Percentiles rank a stretch among this genome's conserved stretches.
These are phyloP conservation scores for Cladophialophora immunda DNA, from an alignment of 2,329 filamentous ascomycete species.

Conservation along the genomic window DNA sequence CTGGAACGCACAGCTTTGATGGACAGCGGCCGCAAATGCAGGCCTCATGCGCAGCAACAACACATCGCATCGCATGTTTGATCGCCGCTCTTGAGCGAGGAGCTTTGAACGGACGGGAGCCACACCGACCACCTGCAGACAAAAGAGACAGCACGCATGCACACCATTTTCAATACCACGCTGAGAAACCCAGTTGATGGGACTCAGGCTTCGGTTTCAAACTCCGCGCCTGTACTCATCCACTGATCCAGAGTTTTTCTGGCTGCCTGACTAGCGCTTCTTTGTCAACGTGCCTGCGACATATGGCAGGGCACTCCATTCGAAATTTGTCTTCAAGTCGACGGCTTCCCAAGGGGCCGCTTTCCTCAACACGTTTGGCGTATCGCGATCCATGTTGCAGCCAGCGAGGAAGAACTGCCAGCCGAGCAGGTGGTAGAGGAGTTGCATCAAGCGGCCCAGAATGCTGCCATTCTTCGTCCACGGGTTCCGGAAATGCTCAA, in stretches of 20 bases:
- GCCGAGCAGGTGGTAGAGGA: constrained; percentile 54
- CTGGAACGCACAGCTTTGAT: not conserved
- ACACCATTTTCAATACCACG: not conserved
- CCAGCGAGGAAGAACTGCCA: constrained; percentile 64
- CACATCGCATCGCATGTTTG: not conserved
- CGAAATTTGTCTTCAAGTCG: constrained; percentile 55
- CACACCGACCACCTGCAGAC: not conserved
- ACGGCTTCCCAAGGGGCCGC: constrained; percentile 60
- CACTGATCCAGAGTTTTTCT: not conserved
- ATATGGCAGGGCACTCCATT: constrained; percentile 51
- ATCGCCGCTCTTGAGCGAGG: not conserved
- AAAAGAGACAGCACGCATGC: not conserved
- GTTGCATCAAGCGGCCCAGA: constrained; percentile 56
- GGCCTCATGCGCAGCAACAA: not conserved
- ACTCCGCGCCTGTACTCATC: not conserved
- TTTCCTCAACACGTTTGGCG: constrained; percentile 52
- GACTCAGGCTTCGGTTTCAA: not conserved
- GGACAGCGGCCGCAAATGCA: not conserved
- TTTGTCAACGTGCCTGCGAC: constrained; percentile 53
- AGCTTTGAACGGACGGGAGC: not conserved
- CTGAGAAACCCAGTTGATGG: constrained; percentile 1
- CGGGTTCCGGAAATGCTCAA: constrained; percentile 64
- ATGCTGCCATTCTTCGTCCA: constrained; percentile 59
- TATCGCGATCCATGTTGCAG: constrained; percentile 62
- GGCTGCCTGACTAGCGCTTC: constrained; percentile 1